Evolutionary conservation across 2,329 filamentous ascomycete genomes (phyloP).

Genomic region (Talaromyces rugulosus): DNA sequence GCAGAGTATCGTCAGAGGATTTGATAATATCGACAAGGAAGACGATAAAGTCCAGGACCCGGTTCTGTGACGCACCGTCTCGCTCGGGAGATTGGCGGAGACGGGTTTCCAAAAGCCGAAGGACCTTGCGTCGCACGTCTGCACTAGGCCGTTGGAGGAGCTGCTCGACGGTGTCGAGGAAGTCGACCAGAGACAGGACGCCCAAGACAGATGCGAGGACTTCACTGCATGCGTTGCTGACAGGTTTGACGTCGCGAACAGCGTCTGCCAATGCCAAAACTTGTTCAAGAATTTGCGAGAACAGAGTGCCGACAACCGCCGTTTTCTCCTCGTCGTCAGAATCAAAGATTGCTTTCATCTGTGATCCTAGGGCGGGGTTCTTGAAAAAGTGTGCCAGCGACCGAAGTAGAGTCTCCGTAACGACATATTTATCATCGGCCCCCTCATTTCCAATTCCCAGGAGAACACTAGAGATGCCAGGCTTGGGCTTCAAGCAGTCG

Average conservation of each 20-base stretch:
- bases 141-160: constrained; percentile 73
- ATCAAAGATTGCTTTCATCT: constrained; percentile 34
- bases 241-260: constrained; percentile 31
- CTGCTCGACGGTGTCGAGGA: constrained; percentile 80
- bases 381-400: constrained; percentile 37
- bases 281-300: constrained; percentile 64
- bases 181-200: constrained; percentile 79
- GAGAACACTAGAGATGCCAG: constrained; percentile 66
- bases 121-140: constrained; percentile 72
- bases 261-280: constrained; percentile 61
- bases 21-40: constrained; percentile 73
- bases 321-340: constrained; percentile 51
- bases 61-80: constrained; percentile 63
- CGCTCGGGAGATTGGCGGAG: constrained; percentile 69
- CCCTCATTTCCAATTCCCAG: constrained; percentile 55
- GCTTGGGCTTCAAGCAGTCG: constrained; percentile 73
- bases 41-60: constrained; percentile 73
- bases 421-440: constrained; percentile 44
- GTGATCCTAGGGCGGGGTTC: constrained; percentile 38
- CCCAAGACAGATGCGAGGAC: constrained; percentile 76
- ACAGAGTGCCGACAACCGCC: constrained; percentile 63
- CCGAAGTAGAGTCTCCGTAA: constrained; percentile 39
- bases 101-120: constrained; percentile 74
- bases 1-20: constrained; percentile 65
- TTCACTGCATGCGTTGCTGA: constrained; percentile 52